These are phyloP conservation scores for Stenocarpella maydis DNA, from an alignment of 2,329 filamentous ascomycete genomes.

Conservation along the genomic window DNA sequence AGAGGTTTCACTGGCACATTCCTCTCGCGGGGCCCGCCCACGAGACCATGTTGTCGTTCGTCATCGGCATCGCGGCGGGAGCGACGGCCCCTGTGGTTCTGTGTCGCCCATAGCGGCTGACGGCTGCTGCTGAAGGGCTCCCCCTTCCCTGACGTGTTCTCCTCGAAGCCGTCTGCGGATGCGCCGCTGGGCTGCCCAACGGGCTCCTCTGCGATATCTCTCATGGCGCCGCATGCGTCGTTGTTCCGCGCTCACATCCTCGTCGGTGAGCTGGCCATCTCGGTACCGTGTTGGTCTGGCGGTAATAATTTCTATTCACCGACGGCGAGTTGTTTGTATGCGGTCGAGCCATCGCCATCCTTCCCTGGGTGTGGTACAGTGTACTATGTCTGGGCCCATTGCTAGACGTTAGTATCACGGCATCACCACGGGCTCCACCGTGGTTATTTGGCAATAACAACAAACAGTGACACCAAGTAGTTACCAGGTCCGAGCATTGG, in stretches of 20 bases:
- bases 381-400: background rate
- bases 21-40: too few relatives aligned
- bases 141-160: background rate
- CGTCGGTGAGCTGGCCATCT: background rate
- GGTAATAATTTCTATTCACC: too few relatives aligned
- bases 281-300: background rate
- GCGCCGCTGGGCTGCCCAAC: background rate
- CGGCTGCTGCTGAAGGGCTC: background rate
- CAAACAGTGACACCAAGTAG: background rate
- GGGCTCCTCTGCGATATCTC: background rate
- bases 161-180: too few relatives aligned
- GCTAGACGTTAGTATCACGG: background rate
- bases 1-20: background rate
- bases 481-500: constrained; percentile 12
- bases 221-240: background rate
- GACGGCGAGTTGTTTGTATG: background rate
- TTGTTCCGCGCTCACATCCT: background rate
- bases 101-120: too few relatives aligned
- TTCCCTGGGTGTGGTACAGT: too few relatives aligned
- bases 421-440: background rate
- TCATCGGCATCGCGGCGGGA: background rate
- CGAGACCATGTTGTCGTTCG: background rate
- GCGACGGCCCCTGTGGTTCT: background rate
- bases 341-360: background rate
- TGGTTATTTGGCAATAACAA: background rate